Evolutionary conservation across 2,329 filamentous ascomycete species (phyloP), one percentile per base, ranked within the genome.

Genomic region (Ascomycota sp.): DNA sequence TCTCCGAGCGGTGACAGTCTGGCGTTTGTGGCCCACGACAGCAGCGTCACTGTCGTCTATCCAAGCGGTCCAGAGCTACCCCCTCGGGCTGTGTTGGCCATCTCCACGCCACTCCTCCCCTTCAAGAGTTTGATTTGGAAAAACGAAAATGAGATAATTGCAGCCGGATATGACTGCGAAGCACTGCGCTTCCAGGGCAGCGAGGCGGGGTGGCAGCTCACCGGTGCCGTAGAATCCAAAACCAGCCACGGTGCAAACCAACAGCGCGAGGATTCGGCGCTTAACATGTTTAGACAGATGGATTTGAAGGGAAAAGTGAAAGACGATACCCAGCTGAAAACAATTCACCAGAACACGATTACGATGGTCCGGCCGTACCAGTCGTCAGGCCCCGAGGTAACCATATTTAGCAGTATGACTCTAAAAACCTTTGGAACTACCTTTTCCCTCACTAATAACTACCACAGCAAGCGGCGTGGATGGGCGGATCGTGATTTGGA

Each of bases 221-320:
- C 67, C 27, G 84, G 83, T 26, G 76, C 80, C 4, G 60, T 95
- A 39, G 84, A 93, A 58, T 61, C 62, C 33, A 83, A 84, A 57
- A 64, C 68, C 33, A 64, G 68, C 33, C 59, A 66, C 6, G 75
- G 68, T 30, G 53, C 63, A 36, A 72, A 66, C 37, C 68, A 70
- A 36, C 60, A 62, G 38, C 68, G 77, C 26, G 89, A 95, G 56
- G 89, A 95, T 54, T 89, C 79, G 42, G 89, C 89, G 21, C 62
- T 93, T 53, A 92, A 95, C 57, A 92, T 95, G 82, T 98, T 98
- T 61, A 72, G 74, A 47, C 84, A 93, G 61, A 95, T 98, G 89
- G 89, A 98, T 56, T 66, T 98, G 42, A 92, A 89, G 66, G 89
- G 89, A 40, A 92, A 92, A 58, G 62, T 66, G 36, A 81, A 81